Evolutionary conservation across 371 early-diverging fungal species (phyloP).

Genomic region (Rhizopus microsporus): DNA sequence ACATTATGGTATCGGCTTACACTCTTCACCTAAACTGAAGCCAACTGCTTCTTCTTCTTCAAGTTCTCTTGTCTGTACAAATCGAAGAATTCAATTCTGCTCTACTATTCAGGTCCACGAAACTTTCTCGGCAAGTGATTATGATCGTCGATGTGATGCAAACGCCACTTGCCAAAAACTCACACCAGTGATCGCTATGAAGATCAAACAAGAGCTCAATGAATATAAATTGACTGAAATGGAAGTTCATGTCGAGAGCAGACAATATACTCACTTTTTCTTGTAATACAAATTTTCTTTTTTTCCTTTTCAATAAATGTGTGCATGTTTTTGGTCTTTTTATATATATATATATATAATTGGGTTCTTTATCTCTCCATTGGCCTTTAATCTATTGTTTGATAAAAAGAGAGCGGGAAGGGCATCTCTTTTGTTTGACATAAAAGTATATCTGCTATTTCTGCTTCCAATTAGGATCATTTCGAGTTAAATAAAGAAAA

Average conservation of each 20-base stretch:
- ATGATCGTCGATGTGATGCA: conserved; percentile 71
- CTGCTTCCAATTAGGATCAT: no score
- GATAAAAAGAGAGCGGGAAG: no score
- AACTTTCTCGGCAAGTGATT: conserved; percentile 67
- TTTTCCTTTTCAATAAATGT: neutral
- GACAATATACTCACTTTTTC: conserved; percentile 74
- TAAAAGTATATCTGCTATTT: no score
- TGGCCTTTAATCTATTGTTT: no score
- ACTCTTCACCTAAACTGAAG: conserved; percentile 45
- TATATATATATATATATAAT: neutral
- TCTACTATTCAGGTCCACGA: conserved; percentile 64
- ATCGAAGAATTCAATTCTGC: conserved; percentile 56
- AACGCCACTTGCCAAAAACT: conserved; percentile 63
- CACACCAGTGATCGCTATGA: conserved; percentile 68
- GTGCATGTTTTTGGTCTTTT: neutral
- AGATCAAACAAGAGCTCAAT: conserved; percentile 78
- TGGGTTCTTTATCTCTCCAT: no score
- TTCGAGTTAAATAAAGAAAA: no score
- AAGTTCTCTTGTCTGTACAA: conserved; percentile 21
- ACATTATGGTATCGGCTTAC: conserved; percentile 47
- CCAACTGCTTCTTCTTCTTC: conserved; percentile 41
- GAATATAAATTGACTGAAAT: conserved; percentile 76
- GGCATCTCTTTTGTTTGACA: no score
- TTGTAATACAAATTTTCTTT: conserved; percentile 34
- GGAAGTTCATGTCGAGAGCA: conserved; percentile 75